These are phyloP conservation scores for Atalantia buxifolia DNA, from an alignment of 345 rosid species.

Conservation along the genomic window DNA sequence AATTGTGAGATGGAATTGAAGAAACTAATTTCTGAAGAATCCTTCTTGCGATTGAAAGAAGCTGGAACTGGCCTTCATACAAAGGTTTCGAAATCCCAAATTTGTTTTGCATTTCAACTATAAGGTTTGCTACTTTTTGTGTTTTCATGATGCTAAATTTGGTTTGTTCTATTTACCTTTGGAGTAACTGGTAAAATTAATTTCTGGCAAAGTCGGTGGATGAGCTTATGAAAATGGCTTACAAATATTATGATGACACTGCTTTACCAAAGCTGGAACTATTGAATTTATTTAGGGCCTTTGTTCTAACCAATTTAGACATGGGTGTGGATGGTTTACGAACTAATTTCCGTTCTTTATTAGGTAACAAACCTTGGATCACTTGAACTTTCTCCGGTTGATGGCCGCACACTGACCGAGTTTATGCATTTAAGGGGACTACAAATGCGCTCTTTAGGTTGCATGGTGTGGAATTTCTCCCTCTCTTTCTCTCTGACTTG, in stretches of 20 bases:
- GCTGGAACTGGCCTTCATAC: slow-evolving; percentile 57
- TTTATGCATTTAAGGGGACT: slow-evolving; percentile 76
- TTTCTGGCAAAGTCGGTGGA: slow-evolving; percentile 41
- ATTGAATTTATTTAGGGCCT: neutral
- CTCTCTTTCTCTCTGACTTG: neutral
- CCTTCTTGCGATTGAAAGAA: slow-evolving; percentile 45
- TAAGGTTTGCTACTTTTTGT: neutral
- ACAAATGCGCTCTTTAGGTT: slow-evolving; percentile 59
- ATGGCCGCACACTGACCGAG: slow-evolving; percentile 65
- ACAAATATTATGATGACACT: slow-evolving; percentile 52
- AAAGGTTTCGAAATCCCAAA: slow-evolving; percentile 32
- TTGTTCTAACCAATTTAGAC: neutral
- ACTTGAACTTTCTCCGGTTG: slow-evolving; percentile 71
- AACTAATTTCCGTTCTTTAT: slow-evolving; percentile 16
- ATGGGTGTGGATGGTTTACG: neutral
- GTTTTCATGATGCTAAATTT: neutral
- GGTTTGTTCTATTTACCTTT: neutral
- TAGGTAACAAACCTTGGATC: slow-evolving; percentile 67
- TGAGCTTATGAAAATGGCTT: slow-evolving; percentile 54
- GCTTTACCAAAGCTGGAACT: slow-evolving; percentile 70
- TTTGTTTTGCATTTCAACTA: neutral
- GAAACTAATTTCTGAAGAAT: slow-evolving; percentile 50
- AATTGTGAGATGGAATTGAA: slow-evolving; percentile 35
- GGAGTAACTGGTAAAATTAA: slow-evolving; percentile 12
- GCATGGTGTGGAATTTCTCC: slow-evolving; percentile 45